phyloP scores from a whole-genome alignment of 1,139 yeast species.

The Blastobotrys buckinghamii region DNA sequence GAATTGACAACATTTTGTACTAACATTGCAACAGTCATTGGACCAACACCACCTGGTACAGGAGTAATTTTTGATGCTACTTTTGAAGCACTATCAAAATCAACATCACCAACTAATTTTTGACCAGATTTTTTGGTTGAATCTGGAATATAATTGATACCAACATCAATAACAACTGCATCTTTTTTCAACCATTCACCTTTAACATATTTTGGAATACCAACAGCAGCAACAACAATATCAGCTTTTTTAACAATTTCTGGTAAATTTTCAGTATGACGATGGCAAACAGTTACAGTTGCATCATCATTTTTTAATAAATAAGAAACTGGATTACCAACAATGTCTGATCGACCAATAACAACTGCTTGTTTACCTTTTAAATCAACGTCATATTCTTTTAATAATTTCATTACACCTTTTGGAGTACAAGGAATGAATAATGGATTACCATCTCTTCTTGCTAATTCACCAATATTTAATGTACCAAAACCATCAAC shows the following conservation, averaged over 20 bases:
- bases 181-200: conserved; percentile 87
- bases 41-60: conserved; percentile 99
- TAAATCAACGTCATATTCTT: conserved; percentile 53
- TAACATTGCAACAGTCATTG: conserved; percentile 98
- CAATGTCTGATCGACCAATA: conserved; percentile 92
- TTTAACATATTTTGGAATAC: conserved; percentile 72
- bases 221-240: conserved; percentile 88
- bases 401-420: conserved; percentile 78
- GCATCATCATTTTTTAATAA: conserved; percentile 74
- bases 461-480: conserved; percentile 89
- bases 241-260: conserved; percentile 68
- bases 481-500: conserved; percentile 93
- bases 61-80: conserved; percentile 82
- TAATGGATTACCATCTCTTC: conserved; percentile 77
- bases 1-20: conserved; percentile 81
- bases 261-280: conserved; percentile 61
- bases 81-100: conserved; percentile 58
- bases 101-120: conserved; percentile 92
- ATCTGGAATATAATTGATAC: conserved; percentile 85
- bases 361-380: conserved; percentile 89
- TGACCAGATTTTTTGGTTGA: conserved; percentile 72
- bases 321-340: conserved; percentile 88
- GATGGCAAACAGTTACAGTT: conserved; percentile 83
- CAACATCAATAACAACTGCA: conserved; percentile 90
- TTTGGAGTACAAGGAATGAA: conserved; percentile 96